A percentile compares a stretch with the other conserved stretches of the same genome.
Evolutionary conservation across 345 rosid genomes (phyloP).

Genomic region (Eutrema heterophyllum): DNA sequence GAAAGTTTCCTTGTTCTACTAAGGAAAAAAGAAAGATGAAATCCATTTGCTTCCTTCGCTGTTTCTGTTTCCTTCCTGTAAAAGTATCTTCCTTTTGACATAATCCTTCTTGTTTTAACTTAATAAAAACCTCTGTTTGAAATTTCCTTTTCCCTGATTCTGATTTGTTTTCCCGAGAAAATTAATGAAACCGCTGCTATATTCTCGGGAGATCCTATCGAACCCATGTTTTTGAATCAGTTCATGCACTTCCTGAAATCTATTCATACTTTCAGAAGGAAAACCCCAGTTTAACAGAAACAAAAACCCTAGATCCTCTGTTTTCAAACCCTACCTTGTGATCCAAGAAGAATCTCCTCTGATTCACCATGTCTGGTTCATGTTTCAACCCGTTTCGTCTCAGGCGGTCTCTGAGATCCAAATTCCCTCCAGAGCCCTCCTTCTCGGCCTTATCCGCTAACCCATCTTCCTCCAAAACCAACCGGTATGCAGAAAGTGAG

Average conservation of each 20-base stretch:
- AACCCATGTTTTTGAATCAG: slow-evolving; percentile 90
- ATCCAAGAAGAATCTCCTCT: background rate
- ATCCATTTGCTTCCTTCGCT: slow-evolving; percentile 18
- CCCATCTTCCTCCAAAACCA: slow-evolving; percentile 58
- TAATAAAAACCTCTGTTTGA: background rate
- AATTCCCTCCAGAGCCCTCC: slow-evolving; percentile 13
- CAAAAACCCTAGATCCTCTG: slow-evolving; percentile 16
- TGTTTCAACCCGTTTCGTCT: slow-evolving; percentile 76
- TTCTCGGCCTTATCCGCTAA: slow-evolving; percentile 6
- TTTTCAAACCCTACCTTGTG: slow-evolving; percentile 12
- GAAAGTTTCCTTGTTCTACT: slow-evolving; percentile 21
- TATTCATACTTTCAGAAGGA: slow-evolving; percentile 90
- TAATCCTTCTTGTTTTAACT: background rate
- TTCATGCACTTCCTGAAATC: slow-evolving; percentile 97
- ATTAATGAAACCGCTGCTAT: slow-evolving; percentile 53
- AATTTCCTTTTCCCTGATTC: slow-evolving; percentile 20
- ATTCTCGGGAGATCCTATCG: slow-evolving; percentile 29
- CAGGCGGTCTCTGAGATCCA: slow-evolving; percentile 52
- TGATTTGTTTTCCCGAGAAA: slow-evolving; percentile 8
- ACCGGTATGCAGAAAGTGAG: slow-evolving; percentile 48
- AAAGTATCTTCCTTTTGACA: slow-evolving; percentile 28
- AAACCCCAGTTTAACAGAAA: slow-evolving; percentile 34
- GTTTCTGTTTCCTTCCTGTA: slow-evolving; percentile 24
- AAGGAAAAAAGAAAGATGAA: slow-evolving; percentile 26
- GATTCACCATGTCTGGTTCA: slow-evolving; percentile 48